Evolutionary conservation across 2,329 filamentous ascomycete genomes (phyloP), one percentile per base, ranked within the genome.

Genomic region (Arthrobotrys pseudoclavata): DNA sequence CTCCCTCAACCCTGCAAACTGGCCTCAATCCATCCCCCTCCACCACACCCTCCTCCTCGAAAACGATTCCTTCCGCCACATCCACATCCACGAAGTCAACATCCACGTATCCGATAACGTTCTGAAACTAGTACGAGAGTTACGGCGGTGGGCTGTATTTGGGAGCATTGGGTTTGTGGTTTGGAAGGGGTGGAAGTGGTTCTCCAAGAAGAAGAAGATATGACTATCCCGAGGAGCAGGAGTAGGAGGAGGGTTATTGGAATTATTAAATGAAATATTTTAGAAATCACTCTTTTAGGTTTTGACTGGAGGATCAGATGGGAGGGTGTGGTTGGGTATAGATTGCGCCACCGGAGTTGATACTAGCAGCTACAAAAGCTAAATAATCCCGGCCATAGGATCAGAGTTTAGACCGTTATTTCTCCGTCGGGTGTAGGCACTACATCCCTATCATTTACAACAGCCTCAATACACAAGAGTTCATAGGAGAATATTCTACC

Each of bases 1-100:
- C 53, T 77, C 74, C 9, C 64, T 77, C 2, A 77, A 77, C 53
- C 74, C 74, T 34, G 74, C 67, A 10, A 77, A 77, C 34, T 77
- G 74, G 74, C 74, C 74, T 1, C 61, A 77, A 50, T 76, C 71
- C 2, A 77, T 77, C 62, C 74, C 74, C 1, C 67, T 77, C 20
- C 67, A 67, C 13, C 74, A 77, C 47, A 64, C 62, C 1, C 13
- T 77, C 20, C 42, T 69, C 15, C 31, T 77, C 31, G 71, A 71
- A 22, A 69, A 70, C 66, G 67, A 71, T 3, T 42, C 60, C 7
- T 68, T 77, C 53, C 48, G 15, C 4, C 72, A 76, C 31, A 20
- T 47, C 3, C 67, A 77, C 64, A 20, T 57, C 4, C 74, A 77
- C 61, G 53, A 77, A 15, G 34, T 77, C 24, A 50, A 57, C 22